These are phyloP conservation scores for Penicillium occitanis DNA, from an alignment of 2,329 filamentous ascomycete species.

Conservation along the genomic window DNA sequence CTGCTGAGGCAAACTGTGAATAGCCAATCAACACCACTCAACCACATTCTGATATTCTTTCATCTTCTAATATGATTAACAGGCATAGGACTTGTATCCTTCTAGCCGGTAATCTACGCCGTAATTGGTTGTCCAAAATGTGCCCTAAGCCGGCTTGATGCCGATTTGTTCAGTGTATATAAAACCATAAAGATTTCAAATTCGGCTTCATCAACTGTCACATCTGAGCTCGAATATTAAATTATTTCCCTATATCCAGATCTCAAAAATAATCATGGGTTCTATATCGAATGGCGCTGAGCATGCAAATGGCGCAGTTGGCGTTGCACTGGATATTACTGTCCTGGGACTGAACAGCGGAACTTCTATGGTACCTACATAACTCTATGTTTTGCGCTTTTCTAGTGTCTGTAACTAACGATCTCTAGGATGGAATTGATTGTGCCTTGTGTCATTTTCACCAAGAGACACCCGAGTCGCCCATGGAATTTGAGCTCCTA, in stretches of 20 bases:
- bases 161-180: neutral
- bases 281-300: neutral
- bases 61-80: neutral
- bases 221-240: neutral
- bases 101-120: neutral
- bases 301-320: neutral
- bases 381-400: too few relatives aligned
- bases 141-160: neutral
- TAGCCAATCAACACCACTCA: neutral
- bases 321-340: slow-evolving; percentile 47
- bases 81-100: neutral
- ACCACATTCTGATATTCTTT: neutral
- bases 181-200: neutral
- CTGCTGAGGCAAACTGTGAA: neutral
- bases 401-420: neutral
- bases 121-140: neutral
- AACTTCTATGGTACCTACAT: slow-evolving; percentile 47
- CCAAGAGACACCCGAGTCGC: slow-evolving; percentile 52
- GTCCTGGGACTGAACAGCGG: slow-evolving; percentile 58
- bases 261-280: neutral
- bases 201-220: neutral
- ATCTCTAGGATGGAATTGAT: slow-evolving; percentile 53
- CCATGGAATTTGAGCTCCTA: slow-evolving; percentile 59
- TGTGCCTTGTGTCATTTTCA: slow-evolving; percentile 59
- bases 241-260: neutral